Conservation (phyloP, 2,329 filamentous ascomycete genomes). For the Pseudocercospora fijiensis region DNA sequence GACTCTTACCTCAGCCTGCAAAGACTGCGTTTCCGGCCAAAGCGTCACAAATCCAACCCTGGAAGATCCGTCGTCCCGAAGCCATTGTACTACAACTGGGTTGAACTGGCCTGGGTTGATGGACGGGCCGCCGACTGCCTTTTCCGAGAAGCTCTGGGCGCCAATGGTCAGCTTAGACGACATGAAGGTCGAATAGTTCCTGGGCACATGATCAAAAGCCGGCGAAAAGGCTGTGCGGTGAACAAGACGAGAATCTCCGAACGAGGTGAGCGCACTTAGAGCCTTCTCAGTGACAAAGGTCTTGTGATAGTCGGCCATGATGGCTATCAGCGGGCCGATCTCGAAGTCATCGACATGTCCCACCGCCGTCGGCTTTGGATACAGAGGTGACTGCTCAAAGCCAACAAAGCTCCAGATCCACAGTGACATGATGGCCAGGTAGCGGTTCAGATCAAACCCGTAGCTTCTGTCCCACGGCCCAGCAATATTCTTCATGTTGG, state of each 20-base stretch:
- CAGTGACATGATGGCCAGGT: constrained; percentile 58
- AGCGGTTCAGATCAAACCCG: constrained; percentile 64
- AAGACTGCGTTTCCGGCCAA: constrained; percentile 32
- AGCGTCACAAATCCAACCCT: constrained; percentile 24
- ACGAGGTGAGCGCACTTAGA: constrained; percentile 45
- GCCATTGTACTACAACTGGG: constrained; percentile 62
- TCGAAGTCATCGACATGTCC: constrained; percentile 61
- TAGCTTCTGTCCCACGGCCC: constrained; percentile 66
- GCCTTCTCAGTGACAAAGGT: constrained; percentile 47
- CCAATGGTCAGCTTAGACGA: constrained; percentile 60
- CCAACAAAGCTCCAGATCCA: constrained; percentile 61
- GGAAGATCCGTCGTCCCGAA: constrained; percentile 24
- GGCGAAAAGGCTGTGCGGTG: constrained; percentile 56
- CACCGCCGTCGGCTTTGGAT: constrained; percentile 52
- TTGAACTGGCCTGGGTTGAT: constrained; percentile 56
- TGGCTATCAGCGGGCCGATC: constrained; percentile 57
- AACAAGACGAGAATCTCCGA: constrained; percentile 50
- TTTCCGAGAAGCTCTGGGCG: constrained; percentile 58
- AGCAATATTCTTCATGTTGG: constrained; percentile 60
- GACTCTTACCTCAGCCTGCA: constrained; percentile 11
- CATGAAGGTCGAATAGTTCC: constrained; percentile 62
- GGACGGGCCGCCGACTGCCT: constrained; percentile 56
- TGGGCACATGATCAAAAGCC: constrained; percentile 56
- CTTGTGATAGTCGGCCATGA: constrained; percentile 53
- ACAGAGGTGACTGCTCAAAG: constrained; percentile 44